Evolutionary conservation across 2,329 filamentous ascomycete genomes (phyloP).

Genomic region (Myriosclerotinia scirpicola): DNA sequence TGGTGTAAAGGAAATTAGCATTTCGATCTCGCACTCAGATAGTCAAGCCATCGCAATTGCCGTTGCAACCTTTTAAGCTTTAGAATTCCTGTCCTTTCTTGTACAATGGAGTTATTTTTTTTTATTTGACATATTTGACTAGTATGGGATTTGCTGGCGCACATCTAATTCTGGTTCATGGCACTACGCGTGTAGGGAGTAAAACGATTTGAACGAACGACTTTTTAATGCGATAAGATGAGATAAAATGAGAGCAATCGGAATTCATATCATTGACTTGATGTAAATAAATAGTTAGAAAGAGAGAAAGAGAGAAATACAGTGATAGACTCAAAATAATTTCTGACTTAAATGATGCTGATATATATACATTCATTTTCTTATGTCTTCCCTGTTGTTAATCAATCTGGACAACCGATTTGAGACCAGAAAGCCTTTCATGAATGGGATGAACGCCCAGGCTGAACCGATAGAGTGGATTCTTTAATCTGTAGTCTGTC

Average conservation of each 20-base stretch:
- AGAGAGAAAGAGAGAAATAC: not conserved
- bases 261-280: constrained; percentile 12
- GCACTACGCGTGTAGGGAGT: constrained; percentile 13
- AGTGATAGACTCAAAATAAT: constrained; percentile 2
- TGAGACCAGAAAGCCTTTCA: no score
- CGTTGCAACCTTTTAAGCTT: constrained; percentile 67
- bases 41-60: constrained; percentile 93
- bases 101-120: constrained; percentile 23
- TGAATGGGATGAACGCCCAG: not conserved
- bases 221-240: constrained; percentile 19
- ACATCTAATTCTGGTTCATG: constrained; percentile 14
- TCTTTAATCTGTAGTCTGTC: no score
- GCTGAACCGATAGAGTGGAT: constrained; percentile 1
- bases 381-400: not conserved
- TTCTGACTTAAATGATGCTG: not conserved
- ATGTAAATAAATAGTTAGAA: constrained; percentile 19
- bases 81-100: constrained; percentile 17
- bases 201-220: constrained; percentile 20
- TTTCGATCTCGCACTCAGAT: constrained; percentile 96
- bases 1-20: constrained; percentile 82
- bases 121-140: constrained; percentile 11
- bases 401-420: no score
- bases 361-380: no score
- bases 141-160: constrained; percentile 21
- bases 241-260: constrained; percentile 15